Base-by-base conservation (phyloP, 208 protist species). In the Trichomonas tenax region DNA sequence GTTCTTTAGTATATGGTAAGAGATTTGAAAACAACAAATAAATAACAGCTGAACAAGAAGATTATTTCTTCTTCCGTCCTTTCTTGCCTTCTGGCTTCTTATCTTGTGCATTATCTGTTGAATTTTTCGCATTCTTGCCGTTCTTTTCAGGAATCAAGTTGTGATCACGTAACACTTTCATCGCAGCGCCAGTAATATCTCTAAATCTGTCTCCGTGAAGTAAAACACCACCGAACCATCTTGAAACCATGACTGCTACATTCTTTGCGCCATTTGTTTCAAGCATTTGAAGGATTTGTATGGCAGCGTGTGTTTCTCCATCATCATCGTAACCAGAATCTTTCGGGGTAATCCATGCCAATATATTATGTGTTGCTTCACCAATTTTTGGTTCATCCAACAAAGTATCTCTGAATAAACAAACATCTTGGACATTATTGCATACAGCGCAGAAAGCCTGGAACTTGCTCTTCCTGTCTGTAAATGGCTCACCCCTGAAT, bases 351-450 rank as follows among this genome's bases (percentile, higher is more conserved):
- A 89, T 89, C 14, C 36, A 89, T 44, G 82, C 82, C 9, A 89
- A 38, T 34, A 89, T 89, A 17, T 89, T 89, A 89, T 89, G 82
- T 31, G 82, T 89, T 21, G 82, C 82, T n/a, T 46, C 38, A 17
- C 31, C 82, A 46, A 89, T 89, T 31, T 89, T 45, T 89, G 82
- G 82, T 44, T 89, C 36, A 46, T 89, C 82, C n/a, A 89, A 40
- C 15, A 89, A 46, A 44, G 82, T 89, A 89, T 89, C 82, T 89
- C 82, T 89, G 31, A 89, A 89, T 46, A 89, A 38, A 48, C 82
- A 89, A 89, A 89, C 82, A 89, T 89, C 82, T 46, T 89, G 82
- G 23, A 89, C 36, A 89, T 89, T 89, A 89, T 89, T n/a, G 36
- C 82, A 89, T n/a, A 40, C 82, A 89, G 82, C 82, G 40, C 82